Evolutionary conservation across 495 filamentous ascomycete species (phyloP), one percentile per base, ranked within the genome.

Genomic region (Hypoxylon rickii): DNA sequence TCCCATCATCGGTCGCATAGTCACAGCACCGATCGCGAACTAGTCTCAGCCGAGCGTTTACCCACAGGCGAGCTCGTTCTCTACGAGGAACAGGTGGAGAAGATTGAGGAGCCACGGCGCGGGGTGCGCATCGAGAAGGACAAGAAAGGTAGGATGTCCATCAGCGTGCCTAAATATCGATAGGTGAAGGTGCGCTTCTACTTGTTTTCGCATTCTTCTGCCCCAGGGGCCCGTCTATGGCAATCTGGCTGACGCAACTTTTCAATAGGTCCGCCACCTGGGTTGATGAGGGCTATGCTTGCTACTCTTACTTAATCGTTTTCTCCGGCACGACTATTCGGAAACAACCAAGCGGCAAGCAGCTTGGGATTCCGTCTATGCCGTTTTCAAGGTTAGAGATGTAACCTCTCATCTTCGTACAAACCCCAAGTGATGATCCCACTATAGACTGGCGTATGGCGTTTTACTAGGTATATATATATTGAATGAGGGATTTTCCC

Each of bases 141-240:
- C 68, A 85, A 85, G 73, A 90, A 82, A 87, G 89, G 92, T 95
- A 91, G 79, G 86, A 78, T 89, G 79, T 81, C 78, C 73, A 80
- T 88, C 72, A 78, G 75, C 71, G 70, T 83, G 73, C 80, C 83
- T 70, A 81, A 74, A 70, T 68, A 77, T 74, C 72, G 65, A 68
- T 69, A 63, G 72, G 65, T 69, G 70, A 77, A 70, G 66, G 69
- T 71, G 71, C 55, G 70, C 66, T 65, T 66, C 56, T 59, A 41
- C 43, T 49, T 56, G 44, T 45, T 37, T 46, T 60, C 16, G 34
- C n/a, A n/a, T n/a, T n/a, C n/a, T n/a, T n/a, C n/a, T n/a, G n/a
- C n/a, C n/a, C n/a, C n/a, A n/a, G n/a, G n/a, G n/a, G n/a, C n/a
- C n/a, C n/a, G n/a, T n/a, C n/a, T n/a, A 7, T 29, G 37, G 32